phyloP scores from a whole-genome alignment of 805 yeast genomes.

The Pichia paraexigua region DNA sequence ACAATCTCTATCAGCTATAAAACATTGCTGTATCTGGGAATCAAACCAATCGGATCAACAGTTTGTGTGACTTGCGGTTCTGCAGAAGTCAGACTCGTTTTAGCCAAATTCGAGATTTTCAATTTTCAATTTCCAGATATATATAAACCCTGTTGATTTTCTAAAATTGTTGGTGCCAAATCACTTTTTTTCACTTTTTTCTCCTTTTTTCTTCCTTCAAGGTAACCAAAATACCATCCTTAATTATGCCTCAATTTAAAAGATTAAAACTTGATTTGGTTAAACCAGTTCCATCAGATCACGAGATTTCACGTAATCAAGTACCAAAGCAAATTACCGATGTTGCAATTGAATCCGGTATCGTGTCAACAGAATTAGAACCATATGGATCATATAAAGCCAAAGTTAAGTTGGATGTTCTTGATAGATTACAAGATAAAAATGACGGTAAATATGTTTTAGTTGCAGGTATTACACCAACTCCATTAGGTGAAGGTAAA shows the following conservation, averaged over 20 bases:
- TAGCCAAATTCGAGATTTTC: neutral
- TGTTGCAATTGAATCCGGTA: slow-evolving; percentile 78
- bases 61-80: neutral
- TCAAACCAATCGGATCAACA: neutral
- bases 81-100: neutral
- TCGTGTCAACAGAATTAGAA: slow-evolving; percentile 71
- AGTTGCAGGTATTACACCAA: slow-evolving; percentile 97
- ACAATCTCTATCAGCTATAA: too few relatives aligned
- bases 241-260: slow-evolving; percentile 28
- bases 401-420: slow-evolving; percentile 63
- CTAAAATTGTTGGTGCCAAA: too few relatives aligned
- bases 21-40: too few relatives aligned
- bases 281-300: slow-evolving; percentile 83
- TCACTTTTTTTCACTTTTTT: neutral
- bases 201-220: neutral
- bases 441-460: slow-evolving; percentile 80
- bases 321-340: slow-evolving; percentile 72
- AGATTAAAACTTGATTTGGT: slow-evolving; percentile 30
- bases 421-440: slow-evolving; percentile 55
- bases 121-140: too few relatives aligned
- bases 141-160: neutral
- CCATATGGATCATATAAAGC: slow-evolving; percentile 87
- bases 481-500: slow-evolving; percentile 97
- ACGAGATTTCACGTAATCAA: slow-evolving; percentile 83
- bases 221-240: neutral